Percentiles rank a stretch among this genome's conserved stretches.
phyloP scores from a whole-genome alignment of 1,284 basidiomycete genomes.

The Malassezia pachydermatis region DNA sequence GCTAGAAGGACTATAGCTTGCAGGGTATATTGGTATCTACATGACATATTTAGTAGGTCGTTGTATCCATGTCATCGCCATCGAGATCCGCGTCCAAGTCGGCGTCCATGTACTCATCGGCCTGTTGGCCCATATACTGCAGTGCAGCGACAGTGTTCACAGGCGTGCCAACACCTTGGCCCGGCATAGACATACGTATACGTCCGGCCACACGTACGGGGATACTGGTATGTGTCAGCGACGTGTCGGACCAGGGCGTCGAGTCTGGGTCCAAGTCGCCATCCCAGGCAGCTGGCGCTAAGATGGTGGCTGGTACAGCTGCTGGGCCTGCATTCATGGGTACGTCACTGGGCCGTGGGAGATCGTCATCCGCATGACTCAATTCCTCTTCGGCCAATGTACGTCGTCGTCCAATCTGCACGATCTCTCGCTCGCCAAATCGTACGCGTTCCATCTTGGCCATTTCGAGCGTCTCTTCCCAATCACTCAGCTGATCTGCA shows the following conservation, averaged over 20 bases:
- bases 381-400: conserved; percentile 36
- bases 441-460: conserved; percentile 30
- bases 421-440: conserved; percentile 35
- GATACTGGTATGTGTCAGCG: neutral
- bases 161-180: too few relatives aligned
- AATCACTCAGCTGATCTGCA: conserved; percentile 39
- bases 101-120: conserved; percentile 19
- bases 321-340: neutral
- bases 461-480: conserved; percentile 33
- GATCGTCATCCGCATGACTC: conserved; percentile 30
- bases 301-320: neutral
- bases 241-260: neutral
- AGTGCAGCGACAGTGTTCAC: too few relatives aligned
- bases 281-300: conserved; percentile 1
- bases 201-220: too few relatives aligned
- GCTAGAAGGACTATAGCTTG: too few relatives aligned
- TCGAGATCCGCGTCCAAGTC: conserved; percentile 33
- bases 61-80: conserved; percentile 30
- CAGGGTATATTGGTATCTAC: too few relatives aligned
- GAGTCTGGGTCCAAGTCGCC: neutral
- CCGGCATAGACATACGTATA: too few relatives aligned
- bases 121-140: too few relatives aligned
- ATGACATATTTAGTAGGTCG: neutral
- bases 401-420: conserved; percentile 33
- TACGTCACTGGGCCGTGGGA: conserved; percentile 4